A percentile compares a stretch with the other conserved stretches of the same genome.
Conservation (phyloP, 73 alveolate genomes). For the Blepharisma stoltei region DNA sequence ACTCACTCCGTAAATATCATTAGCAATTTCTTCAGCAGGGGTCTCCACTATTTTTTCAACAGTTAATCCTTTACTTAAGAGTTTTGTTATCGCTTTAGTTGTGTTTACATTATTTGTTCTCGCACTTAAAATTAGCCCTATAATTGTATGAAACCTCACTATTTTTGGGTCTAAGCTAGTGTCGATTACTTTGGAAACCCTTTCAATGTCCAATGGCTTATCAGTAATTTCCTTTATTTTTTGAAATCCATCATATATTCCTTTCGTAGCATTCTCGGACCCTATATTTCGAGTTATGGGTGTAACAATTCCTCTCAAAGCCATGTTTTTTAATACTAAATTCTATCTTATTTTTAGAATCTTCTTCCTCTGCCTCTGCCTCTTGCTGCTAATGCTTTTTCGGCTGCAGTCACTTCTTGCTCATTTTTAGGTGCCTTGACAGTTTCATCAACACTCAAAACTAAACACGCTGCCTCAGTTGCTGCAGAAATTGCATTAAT, state of each 20-base stretch:
- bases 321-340: too few species aligned
- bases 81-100: conserved; percentile 58
- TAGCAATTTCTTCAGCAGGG: conserved; percentile 49
- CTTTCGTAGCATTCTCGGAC: too few species aligned
- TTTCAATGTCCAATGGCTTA: conserved; percentile 77
- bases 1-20: conserved; percentile 62
- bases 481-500: conserved; percentile 83
- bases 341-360: not conserved
- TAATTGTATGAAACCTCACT: conserved; percentile 73
- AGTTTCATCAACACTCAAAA: conserved; percentile 93
- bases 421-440: conserved; percentile 83
- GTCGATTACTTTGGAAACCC: conserved; percentile 47
- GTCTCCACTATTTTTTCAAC: conserved; percentile 66
- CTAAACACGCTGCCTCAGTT: conserved; percentile 91
- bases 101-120: conserved; percentile 85
- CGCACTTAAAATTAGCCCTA: conserved; percentile 84
- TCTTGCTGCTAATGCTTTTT: conserved; percentile 4
- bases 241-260: too few species aligned
- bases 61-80: conserved; percentile 71
- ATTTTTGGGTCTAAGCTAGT: conserved; percentile 37
- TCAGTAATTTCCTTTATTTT: too few species aligned
- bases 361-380: conserved; percentile 29
- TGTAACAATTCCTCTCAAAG: too few species aligned
- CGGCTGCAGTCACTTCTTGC: conserved; percentile 34
- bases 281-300: too few species aligned